Evolutionary conservation across 202 grass and related monocot genomes (phyloP).

Genomic region (Carex sylvatica): DNA sequence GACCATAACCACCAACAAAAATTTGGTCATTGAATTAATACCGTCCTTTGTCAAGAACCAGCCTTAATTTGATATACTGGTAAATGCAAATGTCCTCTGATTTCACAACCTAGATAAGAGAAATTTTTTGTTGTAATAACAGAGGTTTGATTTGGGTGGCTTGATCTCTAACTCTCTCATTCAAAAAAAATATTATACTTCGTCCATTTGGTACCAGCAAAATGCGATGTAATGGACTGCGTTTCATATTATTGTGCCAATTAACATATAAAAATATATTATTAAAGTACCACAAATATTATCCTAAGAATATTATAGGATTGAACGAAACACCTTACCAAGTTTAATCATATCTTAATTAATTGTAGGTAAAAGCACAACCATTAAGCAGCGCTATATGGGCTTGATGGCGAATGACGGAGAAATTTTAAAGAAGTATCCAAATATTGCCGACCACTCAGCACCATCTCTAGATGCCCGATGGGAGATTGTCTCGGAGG

Average conservation of each 20-base stretch:
- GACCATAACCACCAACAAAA: not conserved
- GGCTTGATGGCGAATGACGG: constrained; percentile 14
- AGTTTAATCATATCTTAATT: not conserved
- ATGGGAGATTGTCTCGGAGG: constrained; percentile 15
- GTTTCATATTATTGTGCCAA: not conserved
- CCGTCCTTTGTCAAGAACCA: too few relatives aligned
- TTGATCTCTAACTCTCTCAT: too few relatives aligned
- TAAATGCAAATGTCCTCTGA: too few relatives aligned
- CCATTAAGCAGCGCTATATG: constrained; percentile 25
- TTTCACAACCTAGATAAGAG: too few relatives aligned
- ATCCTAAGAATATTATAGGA: not conserved
- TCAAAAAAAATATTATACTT: too few relatives aligned
- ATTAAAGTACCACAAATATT: not conserved
- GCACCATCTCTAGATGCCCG: constrained; percentile 31
- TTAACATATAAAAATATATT: not conserved
- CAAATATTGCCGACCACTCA: constrained; percentile 11
- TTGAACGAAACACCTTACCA: not conserved
- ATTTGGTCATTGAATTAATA: too few relatives aligned
- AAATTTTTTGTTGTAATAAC: too few relatives aligned
- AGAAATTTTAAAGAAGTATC: constrained; percentile 25
- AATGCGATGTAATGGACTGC: too few relatives aligned
- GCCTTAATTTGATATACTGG: too few relatives aligned
- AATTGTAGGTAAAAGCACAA: constrained; percentile 28
- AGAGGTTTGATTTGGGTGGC: too few relatives aligned
- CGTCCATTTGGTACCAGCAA: too few relatives aligned